A percentile compares a stretch with the other conserved stretches of the same genome.
Evolutionary conservation across 164 flowering plant species (phyloP).

Genomic region (Vitis riparia): DNA sequence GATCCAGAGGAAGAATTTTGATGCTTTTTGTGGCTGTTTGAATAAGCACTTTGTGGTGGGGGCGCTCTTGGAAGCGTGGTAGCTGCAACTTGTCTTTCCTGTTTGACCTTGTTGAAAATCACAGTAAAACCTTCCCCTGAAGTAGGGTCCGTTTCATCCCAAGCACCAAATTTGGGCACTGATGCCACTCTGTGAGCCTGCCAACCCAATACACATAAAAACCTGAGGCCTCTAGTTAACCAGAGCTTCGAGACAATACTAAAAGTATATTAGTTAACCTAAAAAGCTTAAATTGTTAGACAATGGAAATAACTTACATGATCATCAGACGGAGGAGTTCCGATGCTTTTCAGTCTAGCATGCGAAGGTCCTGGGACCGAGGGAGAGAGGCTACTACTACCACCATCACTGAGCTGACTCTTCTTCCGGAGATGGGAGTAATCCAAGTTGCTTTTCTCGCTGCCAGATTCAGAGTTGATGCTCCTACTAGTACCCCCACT

Average conservation of each 20-base stretch:
- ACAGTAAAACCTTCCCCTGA: constrained; percentile 67
- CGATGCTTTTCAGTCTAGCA: constrained; percentile 15
- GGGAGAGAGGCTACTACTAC: constrained; percentile 16
- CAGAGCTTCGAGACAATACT: too few species aligned
- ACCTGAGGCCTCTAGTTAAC: too few species aligned
- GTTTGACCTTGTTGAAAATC: constrained; percentile 59
- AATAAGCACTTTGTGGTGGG: constrained; percentile 10
- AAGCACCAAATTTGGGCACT: constrained; percentile 67
- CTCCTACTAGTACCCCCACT: constrained; percentile 21
- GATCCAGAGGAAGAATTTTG: constrained; percentile 14
- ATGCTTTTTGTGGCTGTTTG: constrained; percentile 16
- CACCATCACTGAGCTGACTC: constrained; percentile 15
- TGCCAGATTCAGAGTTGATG: constrained; percentile 28
- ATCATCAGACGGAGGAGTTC: constrained; percentile 22
- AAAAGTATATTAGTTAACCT: too few species aligned
- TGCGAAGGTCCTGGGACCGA: constrained; percentile 16
- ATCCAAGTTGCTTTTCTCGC: constrained; percentile 34
- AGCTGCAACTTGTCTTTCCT: constrained; percentile 49
- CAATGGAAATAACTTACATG: constrained; percentile 26
- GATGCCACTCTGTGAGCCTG: constrained; percentile 47
- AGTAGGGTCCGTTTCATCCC: constrained; percentile 67
- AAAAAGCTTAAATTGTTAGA: too few species aligned
- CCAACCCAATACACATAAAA: not conserved
- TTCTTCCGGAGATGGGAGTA: constrained; percentile 26
- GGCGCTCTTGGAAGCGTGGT: constrained; percentile 23